Conservation (phyloP, 495 filamentous ascomycete genomes). For the Aspergillus baeticus region DNA sequence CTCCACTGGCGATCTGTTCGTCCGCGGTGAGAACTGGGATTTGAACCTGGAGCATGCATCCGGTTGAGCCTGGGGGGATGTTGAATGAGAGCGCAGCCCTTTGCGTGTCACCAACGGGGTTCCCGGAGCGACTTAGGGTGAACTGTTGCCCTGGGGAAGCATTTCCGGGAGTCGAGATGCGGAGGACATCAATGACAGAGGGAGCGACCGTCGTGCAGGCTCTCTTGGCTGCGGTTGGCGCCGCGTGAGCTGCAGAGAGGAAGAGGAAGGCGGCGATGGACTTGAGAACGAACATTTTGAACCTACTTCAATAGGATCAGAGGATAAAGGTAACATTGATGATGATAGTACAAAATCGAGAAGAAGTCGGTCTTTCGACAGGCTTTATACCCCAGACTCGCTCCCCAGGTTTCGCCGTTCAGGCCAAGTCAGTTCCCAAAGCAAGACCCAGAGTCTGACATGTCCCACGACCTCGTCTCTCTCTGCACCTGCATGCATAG, state of each 20-base stretch:
- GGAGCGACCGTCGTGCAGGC: slow-evolving; percentile 8
- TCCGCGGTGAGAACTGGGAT: slow-evolving; percentile 7
- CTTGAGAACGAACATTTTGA: too few species aligned
- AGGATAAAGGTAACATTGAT: too few species aligned
- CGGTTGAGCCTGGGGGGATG: slow-evolving; percentile 16
- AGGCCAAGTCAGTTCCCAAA: too few species aligned
- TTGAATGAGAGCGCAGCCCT: slow-evolving; percentile 19
- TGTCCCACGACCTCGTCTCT: too few species aligned
- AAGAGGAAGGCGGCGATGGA: too few species aligned
- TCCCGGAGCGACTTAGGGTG: slow-evolving; percentile 13
- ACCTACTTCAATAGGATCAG: too few species aligned
- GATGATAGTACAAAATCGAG: too few species aligned
- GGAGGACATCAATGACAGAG: slow-evolving; percentile 16
- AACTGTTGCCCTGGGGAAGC: slow-evolving; percentile 7
- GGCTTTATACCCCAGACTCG: too few species aligned
- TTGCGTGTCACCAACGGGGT: neutral
- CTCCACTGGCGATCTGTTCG: slow-evolving; percentile 17
- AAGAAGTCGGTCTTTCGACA: too few species aligned
- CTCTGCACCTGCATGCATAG: too few species aligned
- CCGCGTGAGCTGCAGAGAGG: neutral
- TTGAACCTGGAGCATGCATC: slow-evolving; percentile 18
- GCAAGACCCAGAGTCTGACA: too few species aligned
- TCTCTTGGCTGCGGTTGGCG: neutral
- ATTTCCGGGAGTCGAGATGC: slow-evolving; percentile 7
- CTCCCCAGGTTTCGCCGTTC: too few species aligned